Conservation (phyloP, 2,329 filamentous ascomycete genomes). For the Nectriaceae sp. region DNA sequence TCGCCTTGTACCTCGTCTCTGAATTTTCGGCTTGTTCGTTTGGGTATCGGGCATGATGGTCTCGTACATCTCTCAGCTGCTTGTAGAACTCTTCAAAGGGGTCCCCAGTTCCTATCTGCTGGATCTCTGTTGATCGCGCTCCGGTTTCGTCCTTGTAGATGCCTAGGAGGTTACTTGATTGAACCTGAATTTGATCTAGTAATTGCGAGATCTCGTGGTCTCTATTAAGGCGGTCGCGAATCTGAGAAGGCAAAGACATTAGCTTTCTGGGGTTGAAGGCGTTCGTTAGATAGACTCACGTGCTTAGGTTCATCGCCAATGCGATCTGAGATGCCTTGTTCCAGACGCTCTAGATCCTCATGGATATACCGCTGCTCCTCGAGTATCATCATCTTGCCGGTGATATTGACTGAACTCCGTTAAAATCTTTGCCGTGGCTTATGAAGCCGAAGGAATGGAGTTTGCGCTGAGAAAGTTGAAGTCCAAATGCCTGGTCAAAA, state of each 20-base stretch:
- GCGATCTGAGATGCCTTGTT: constrained; percentile 90
- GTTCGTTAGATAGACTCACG: constrained; percentile 50
- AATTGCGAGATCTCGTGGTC: constrained; percentile 92
- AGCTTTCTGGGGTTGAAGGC: constrained; percentile 13
- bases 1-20: constrained; percentile 83
- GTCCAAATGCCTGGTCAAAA: constrained; percentile 23
- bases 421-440: constrained; percentile 4
- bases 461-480: no score
- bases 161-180: constrained; percentile 76
- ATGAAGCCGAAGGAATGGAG: constrained; percentile 16
- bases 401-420: background rate
- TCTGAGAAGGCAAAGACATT: constrained; percentile 51
- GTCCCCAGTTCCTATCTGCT: constrained; percentile 81
- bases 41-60: constrained; percentile 87
- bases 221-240: constrained; percentile 83
- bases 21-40: constrained; percentile 95
- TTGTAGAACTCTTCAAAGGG: constrained; percentile 90
- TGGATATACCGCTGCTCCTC: constrained; percentile 94
- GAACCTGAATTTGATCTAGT: constrained; percentile 81
- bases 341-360: constrained; percentile 93
- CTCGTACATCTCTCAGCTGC: constrained; percentile 77
- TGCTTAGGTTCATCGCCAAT: constrained; percentile 86
- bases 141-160: constrained; percentile 83
- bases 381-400: constrained; percentile 70
- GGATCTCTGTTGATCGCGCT: constrained; percentile 74